phyloP scores from a whole-genome alignment of 768 basidiomycete species.

The Lepiota brunneoincarnata region DNA sequence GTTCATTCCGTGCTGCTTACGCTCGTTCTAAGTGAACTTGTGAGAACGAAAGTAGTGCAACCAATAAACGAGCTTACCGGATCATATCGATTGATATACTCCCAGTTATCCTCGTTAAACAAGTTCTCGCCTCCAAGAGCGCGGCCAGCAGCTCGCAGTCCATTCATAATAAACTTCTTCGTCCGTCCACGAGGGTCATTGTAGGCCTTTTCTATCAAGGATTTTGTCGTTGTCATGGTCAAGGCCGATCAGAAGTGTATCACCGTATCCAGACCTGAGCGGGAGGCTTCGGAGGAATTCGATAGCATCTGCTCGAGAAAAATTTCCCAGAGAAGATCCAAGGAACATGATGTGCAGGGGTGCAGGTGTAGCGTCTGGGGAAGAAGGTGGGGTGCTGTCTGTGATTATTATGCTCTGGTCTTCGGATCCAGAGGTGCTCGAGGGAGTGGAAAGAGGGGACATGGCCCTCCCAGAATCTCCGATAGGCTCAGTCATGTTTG shows the following conservation, averaged over 20 bases:
- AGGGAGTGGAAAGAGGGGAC: conserved; percentile 28
- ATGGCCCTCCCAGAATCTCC: conserved; percentile 19
- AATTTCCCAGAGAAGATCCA: conserved; percentile 92
- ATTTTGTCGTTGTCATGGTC: conserved; percentile 75
- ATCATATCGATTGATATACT: conserved; percentile 61
- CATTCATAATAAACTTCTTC: conserved; percentile 82
- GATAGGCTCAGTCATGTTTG: not conserved
- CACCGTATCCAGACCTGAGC: conserved; percentile 67
- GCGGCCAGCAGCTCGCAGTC: conserved; percentile 64
- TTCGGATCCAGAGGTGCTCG: conserved; percentile 18
- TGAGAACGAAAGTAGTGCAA: conserved; percentile 1
- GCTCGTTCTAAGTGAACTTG: conserved; percentile 21
- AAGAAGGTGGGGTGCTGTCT: conserved; percentile 36
- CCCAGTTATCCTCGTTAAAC: conserved; percentile 71
- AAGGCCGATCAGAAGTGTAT: conserved; percentile 87
- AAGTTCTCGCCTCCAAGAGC: conserved; percentile 64
- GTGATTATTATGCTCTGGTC: conserved; percentile 10
- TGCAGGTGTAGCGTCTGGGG: conserved; percentile 47
- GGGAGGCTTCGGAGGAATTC: conserved; percentile 79
- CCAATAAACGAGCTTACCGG: conserved; percentile 28
- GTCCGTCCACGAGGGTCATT: conserved; percentile 79
- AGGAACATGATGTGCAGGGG: conserved; percentile 83
- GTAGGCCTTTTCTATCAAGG: conserved; percentile 83
- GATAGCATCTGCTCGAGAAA: conserved; percentile 63
- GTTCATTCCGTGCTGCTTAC: conserved; percentile 17